Base-by-base conservation (phyloP, 2,329 filamentous ascomycete genomes). In the Clarireedia hainanense region DNA sequence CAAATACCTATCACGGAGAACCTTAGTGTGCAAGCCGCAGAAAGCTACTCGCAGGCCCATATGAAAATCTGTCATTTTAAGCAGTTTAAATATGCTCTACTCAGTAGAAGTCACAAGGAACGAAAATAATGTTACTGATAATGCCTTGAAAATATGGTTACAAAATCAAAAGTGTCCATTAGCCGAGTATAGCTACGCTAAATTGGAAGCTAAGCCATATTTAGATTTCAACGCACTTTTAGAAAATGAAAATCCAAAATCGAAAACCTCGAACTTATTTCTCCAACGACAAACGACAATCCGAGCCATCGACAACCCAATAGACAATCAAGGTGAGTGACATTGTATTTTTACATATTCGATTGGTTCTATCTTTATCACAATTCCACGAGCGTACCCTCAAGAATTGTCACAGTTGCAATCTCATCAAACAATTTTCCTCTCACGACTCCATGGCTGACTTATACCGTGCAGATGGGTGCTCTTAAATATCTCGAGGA, bases 401-500 rank as follows among this genome's bases (percentile, higher is more conserved):
- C 30, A 12, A 12, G 30, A 9, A 34, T 34, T 34, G 30, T 34
- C 10, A 12, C 30, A 34, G 30, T 34, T 12, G 12, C 30, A 12
- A 12, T 12, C 30, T 12, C 30, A 34, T 12, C 30, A 34, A 12
- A 34, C 30, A 34, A 34, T 12, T 14, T 34, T 12, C 30, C 30
- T 34, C 30, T 10, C 30, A 9, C 7, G 10, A 17, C 17, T 24
- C 7, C 14, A 40, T 39, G 46, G 42, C 54, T 56, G 42, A 56
- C 17, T 34, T 34, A 3, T 50, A 15, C 10, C 3, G 24, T 43
- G 43, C 10, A 61, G 58, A 67, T 67, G 94, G 94, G 94, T 89
- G 92, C 92, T 83, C 90, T 96, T 79, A 99, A 99, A 83, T 99
- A 96, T 84, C 90, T 99, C 81, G 95, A 99, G 86, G 94, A 99